These are phyloP conservation scores for Mortierella antarctica DNA, from an alignment of 192 early-diverging fungal genomes.

Conservation along the genomic window DNA sequence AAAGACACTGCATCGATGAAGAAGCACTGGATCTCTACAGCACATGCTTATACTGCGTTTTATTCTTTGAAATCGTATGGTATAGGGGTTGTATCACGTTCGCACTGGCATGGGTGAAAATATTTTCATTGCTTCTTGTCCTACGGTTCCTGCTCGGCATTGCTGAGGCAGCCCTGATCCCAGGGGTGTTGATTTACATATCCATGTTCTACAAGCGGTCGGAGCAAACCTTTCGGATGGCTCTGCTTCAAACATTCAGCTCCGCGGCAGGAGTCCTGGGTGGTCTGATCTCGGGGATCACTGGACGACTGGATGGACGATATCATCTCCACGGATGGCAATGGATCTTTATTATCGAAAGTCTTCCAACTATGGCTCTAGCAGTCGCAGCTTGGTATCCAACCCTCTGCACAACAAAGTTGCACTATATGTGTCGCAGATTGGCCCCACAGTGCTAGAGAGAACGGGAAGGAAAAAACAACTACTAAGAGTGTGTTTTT, in stretches of 20 bases:
- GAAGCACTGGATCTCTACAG: not conserved
- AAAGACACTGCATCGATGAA: not conserved
- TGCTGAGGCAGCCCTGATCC: conserved; percentile 63
- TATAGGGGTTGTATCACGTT: conserved; percentile 36
- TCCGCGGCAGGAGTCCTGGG: conserved; percentile 65
- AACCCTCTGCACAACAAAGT: too few relatives aligned
- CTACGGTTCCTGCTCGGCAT: conserved; percentile 24
- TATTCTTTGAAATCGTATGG: not conserved
- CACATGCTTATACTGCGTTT: not conserved
- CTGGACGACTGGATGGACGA: conserved; percentile 61
- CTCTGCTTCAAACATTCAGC: conserved; percentile 58
- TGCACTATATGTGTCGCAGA: too few relatives aligned
- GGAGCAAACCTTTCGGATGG: conserved; percentile 65
- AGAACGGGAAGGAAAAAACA: not conserved
- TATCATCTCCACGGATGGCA: conserved; percentile 62
- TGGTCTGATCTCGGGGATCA: conserved; percentile 69
- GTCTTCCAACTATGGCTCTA: conserved; percentile 12
- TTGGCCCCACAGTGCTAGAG: not conserved
- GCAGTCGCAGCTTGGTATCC: conserved; percentile 17
- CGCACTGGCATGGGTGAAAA: conserved; percentile 24
- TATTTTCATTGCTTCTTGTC: conserved; percentile 3
- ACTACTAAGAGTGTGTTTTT: not conserved
- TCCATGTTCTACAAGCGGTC: conserved; percentile 66
- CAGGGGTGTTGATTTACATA: conserved; percentile 64
- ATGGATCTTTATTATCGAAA: conserved; percentile 53